These are phyloP conservation scores for Gossypium anomalum DNA, from an alignment of 345 rosid genomes.

Conservation along the genomic window DNA sequence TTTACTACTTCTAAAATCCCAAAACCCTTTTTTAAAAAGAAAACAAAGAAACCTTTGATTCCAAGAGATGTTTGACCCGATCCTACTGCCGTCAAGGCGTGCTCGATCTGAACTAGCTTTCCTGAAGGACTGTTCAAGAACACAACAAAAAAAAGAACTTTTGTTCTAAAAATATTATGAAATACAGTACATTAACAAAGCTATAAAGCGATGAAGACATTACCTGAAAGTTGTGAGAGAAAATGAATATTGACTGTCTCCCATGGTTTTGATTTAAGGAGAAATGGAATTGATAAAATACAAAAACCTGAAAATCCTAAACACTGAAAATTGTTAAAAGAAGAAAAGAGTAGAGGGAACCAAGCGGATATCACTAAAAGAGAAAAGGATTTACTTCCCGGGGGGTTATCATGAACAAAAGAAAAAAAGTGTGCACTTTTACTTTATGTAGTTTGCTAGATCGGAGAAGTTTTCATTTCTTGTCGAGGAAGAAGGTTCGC, in stretches of 20 bases:
- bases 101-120: constrained; percentile 96
- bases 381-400: not conserved
- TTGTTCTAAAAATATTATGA: not conserved
- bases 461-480: not conserved
- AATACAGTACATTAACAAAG: not conserved
- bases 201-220: not conserved
- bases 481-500: constrained; percentile 15
- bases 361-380: not conserved
- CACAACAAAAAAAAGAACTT: not conserved
- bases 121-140: constrained; percentile 75
- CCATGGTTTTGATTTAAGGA: constrained; percentile 39
- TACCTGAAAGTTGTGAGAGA: constrained; percentile 95
- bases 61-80: constrained; percentile 95
- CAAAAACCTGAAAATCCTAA: not conserved
- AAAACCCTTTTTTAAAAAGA: not conserved
- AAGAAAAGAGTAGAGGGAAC: not conserved
- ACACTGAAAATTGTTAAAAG: not conserved
- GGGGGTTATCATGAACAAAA: too few relatives aligned
- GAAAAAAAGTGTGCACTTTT: too few relatives aligned
- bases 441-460: too few relatives aligned
- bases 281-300: not conserved
- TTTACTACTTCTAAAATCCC: not conserved
- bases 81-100: constrained; percentile 88
- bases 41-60: constrained; percentile 56
- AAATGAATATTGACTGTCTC: constrained; percentile 92